phyloP scores from a whole-genome alignment of 768 basidiomycete species.

The Cyclocybe aegerita region DNA sequence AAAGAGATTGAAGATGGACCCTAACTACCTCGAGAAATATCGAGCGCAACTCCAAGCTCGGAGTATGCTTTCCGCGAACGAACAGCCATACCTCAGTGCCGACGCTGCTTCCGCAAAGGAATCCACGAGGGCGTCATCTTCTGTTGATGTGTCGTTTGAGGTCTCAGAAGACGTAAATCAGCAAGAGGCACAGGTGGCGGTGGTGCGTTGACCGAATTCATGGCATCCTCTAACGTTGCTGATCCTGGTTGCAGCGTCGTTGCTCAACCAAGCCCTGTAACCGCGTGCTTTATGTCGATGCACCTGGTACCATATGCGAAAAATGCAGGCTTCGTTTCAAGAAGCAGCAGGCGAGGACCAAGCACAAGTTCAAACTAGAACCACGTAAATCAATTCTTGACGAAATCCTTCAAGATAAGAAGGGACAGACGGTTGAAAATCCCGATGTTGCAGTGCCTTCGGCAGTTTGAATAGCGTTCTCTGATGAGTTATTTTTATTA shows the following conservation, averaged over 20 bases:
- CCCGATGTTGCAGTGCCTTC: background rate
- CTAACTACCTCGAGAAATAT: constrained; percentile 17
- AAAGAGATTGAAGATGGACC: constrained; percentile 19
- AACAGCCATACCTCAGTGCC: background rate
- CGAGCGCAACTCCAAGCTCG: background rate
- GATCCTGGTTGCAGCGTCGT: constrained; percentile 13
- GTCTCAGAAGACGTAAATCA: no score
- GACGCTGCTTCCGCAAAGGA: background rate
- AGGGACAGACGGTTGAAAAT: background rate
- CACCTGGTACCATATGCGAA: constrained; percentile 36
- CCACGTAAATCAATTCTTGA: constrained; percentile 27
- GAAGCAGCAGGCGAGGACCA: constrained; percentile 42
- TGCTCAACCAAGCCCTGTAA: constrained; percentile 39
- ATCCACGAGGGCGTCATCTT: no score
- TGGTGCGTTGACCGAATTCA: background rate
- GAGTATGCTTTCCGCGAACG: background rate
- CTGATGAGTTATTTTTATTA: no score
- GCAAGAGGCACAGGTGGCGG: background rate
- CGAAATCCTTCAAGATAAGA: background rate
- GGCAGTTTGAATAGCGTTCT: no score
- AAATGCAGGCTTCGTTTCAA: constrained; percentile 44
- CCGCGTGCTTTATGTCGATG: constrained; percentile 28
- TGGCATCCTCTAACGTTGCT: background rate
- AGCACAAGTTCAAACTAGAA: constrained; percentile 44
- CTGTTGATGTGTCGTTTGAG: no score